phyloP scores from a whole-genome alignment of 1,139 yeast genomes.

The Lodderomyces elongisporus region DNA sequence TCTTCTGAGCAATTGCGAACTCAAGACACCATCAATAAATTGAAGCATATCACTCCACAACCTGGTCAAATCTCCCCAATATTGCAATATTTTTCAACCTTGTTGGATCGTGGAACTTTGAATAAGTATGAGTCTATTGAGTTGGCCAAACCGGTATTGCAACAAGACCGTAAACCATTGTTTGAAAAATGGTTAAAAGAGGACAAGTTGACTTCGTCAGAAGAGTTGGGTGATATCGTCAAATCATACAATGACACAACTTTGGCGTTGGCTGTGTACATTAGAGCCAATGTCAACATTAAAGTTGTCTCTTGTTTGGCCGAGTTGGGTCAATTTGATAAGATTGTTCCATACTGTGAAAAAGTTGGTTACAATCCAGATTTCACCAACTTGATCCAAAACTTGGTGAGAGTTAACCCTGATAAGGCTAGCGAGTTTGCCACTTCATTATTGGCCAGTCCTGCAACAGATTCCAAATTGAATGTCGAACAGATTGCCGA shows the following conservation, averaged over 20 bases:
- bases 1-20: conserved; percentile 92
- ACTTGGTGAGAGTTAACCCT: conserved; percentile 88
- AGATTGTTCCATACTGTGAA: conserved; percentile 89
- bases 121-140: conserved; percentile 94
- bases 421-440: conserved; percentile 98
- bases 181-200: conserved; percentile 97
- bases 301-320: conserved; percentile 92
- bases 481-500: conserved; percentile 88
- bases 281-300: conserved; percentile 77
- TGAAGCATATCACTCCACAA: conserved; percentile 88
- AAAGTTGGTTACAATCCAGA: conserved; percentile 88
- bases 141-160: conserved; percentile 91
- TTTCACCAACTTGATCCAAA: conserved; percentile 83
- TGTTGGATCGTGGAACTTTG: conserved; percentile 88
- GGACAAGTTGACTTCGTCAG: conserved; percentile 88
- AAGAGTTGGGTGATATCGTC: conserved; percentile 94
- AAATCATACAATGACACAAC: conserved; percentile 76
- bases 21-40: conserved; percentile 87
- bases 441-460: conserved; percentile 64
- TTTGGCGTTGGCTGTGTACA: conserved; percentile 85
- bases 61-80: conserved; percentile 96
- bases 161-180: conserved; percentile 89
- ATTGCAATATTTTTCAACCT: conserved; percentile 84
- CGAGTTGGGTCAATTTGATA: conserved; percentile 94
- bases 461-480: conserved; percentile 53